A percentile compares a stretch with the other conserved stretches of the same genome.
Evolutionary conservation across 208 protist genomes (phyloP).

Genomic region (Porcisia hertigi): DNA sequence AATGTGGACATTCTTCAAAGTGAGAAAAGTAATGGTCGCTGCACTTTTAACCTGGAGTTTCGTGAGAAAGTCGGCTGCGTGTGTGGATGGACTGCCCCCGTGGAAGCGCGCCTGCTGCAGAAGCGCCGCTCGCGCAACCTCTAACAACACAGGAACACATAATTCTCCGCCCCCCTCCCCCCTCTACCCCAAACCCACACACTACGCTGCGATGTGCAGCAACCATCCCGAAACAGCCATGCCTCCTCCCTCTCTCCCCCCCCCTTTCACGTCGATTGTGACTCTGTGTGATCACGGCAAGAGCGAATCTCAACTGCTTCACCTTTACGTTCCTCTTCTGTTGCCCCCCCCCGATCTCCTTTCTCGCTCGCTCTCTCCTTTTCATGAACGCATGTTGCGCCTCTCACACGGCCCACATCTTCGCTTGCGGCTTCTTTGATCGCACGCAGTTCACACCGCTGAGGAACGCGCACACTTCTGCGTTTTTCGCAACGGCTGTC

Average conservation of each 20-base stretch:
- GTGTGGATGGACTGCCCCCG: background rate
- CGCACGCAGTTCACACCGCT: background rate
- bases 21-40: background rate
- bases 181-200: background rate
- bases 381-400: background rate
- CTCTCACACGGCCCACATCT: background rate
- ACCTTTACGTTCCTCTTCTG: background rate
- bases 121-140: background rate
- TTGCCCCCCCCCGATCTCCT: background rate
- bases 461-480: background rate
- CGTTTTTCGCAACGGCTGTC: background rate
- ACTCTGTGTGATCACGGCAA: background rate
- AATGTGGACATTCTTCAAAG: background rate
- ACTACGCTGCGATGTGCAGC: background rate
- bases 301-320: background rate
- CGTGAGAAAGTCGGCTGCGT: background rate
- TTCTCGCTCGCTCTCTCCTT: background rate
- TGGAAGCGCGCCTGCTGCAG: background rate
- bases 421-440: constrained; percentile 6
- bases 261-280: background rate
- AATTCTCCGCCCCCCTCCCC: background rate
- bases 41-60: background rate
- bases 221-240: background rate
- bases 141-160: background rate
- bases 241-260: background rate